A percentile compares a stretch with the other conserved stretches of the same genome.
These are phyloP conservation scores for Candida odintsovae DNA, from an alignment of 805 yeast species.

Conservation along the genomic window DNA sequence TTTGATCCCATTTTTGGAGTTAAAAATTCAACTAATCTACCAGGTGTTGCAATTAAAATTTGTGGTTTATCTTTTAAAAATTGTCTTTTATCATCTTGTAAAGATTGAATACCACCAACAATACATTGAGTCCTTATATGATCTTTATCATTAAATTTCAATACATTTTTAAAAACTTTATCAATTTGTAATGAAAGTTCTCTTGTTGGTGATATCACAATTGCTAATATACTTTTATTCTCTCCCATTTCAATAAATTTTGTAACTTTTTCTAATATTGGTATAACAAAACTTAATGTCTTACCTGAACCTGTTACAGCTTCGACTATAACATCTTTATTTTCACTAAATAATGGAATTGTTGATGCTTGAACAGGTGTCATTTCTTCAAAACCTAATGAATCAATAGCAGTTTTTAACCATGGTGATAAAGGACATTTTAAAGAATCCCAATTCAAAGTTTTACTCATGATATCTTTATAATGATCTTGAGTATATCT, in stretches of 20 bases:
- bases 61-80: slow-evolving; percentile 59
- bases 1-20: slow-evolving; percentile 47
- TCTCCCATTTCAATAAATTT: slow-evolving; percentile 25
- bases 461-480: slow-evolving; percentile 23
- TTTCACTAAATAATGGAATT: slow-evolving; percentile 74
- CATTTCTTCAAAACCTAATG: slow-evolving; percentile 75
- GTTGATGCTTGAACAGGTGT: slow-evolving; percentile 97
- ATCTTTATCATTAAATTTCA: slow-evolving; percentile 52
- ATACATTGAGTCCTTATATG: slow-evolving; percentile 51
- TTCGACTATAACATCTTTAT: slow-evolving; percentile 94
- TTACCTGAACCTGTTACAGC: slow-evolving; percentile 99
- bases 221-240: slow-evolving; percentile 29
- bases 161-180: slow-evolving; percentile 53
- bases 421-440: slow-evolving; percentile 56
- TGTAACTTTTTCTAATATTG: slow-evolving; percentile 65
- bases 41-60: slow-evolving; percentile 87
- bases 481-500: no score
- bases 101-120: slow-evolving; percentile 57
- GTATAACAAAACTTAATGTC: slow-evolving; percentile 84
- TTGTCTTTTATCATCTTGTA: slow-evolving; percentile 63
- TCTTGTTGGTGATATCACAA: slow-evolving; percentile 65
- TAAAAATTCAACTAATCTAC: slow-evolving; percentile 74
- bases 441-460: slow-evolving; percentile 59
- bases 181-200: slow-evolving; percentile 69
- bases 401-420: slow-evolving; percentile 61